phyloP scores from a whole-genome alignment of 768 basidiomycete genomes.

The Astraeus odoratus region DNA sequence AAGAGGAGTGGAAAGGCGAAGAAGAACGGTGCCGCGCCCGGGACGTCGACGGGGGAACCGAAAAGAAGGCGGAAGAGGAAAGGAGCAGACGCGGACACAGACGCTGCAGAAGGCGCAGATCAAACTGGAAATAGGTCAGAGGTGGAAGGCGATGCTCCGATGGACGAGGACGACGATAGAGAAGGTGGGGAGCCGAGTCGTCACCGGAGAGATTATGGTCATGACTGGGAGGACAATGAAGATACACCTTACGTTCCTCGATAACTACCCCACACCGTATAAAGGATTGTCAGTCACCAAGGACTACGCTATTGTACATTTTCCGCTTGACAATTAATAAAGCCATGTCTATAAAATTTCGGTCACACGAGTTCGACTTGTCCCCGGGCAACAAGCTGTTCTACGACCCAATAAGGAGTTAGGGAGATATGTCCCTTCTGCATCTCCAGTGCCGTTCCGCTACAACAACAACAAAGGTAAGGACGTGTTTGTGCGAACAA shows the following conservation, averaged over 20 bases:
- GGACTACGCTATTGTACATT: slow-evolving; percentile 7
- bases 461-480: slow-evolving; percentile 19
- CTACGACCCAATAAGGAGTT: slow-evolving; percentile 68
- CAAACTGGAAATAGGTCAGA: slow-evolving; percentile 33
- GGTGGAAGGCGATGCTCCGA: slow-evolving; percentile 28
- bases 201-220: slow-evolving; percentile 30
- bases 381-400: slow-evolving; percentile 63
- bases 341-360: slow-evolving; percentile 10
- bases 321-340: slow-evolving; percentile 2
- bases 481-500: background rate
- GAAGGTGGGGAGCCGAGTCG: slow-evolving; percentile 32
- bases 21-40: slow-evolving; percentile 32
- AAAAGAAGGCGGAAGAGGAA: slow-evolving; percentile 49
- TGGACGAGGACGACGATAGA: slow-evolving; percentile 39
- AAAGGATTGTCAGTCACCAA: too few relatives aligned
- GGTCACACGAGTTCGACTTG: slow-evolving; percentile 70
- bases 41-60: slow-evolving; percentile 26
- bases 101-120: slow-evolving; percentile 27
- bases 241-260: slow-evolving; percentile 39
- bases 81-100: slow-evolving; percentile 22
- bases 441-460: slow-evolving; percentile 69
- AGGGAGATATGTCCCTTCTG: slow-evolving; percentile 77
- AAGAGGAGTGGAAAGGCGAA: slow-evolving; percentile 51
- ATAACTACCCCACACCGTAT: slow-evolving; percentile 8
- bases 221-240: slow-evolving; percentile 35